Evolutionary conservation across 371 early-diverging fungal genomes (phyloP), one percentile per base, ranked within the genome.

Genomic region (Mucor sp.): DNA sequence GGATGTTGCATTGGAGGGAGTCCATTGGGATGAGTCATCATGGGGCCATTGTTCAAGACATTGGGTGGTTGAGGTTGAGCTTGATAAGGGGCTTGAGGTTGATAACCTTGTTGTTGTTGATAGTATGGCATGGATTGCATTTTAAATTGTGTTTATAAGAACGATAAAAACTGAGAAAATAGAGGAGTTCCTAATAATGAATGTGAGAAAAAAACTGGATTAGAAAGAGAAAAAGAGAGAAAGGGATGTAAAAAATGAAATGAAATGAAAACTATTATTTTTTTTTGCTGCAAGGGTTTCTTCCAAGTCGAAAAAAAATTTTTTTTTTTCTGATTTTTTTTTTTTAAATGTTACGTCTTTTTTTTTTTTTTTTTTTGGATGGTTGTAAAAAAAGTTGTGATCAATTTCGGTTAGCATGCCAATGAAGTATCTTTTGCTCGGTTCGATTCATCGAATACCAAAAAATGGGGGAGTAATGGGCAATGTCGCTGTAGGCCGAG

Each of bases 41-140:
- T 41, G 39, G 76, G 69, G 2, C 66, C 68, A 53, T 62, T 68
- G 19, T 65, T 75, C 44, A 70, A 55, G 6, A 74, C 67, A 23
- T 66, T 62, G 39, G 55, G 23, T 3, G 44, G 33, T 33, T 59
- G 74, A 56, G 63, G 57, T n/a, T 56, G 60, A 32, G 71, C 59
- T 23, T 68, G 71, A 62, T 76, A 79, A 58, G 74, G 76, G 28
- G 71, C 28, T 41, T 72, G 75, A 27, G 69, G 58, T 60, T 75
- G 75, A 43, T 78, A 75, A 35, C 75, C 78, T 63, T 69, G 69
- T 55, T 68, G 68, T 37, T 74, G 77, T 57, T 72, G 75, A 44
- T 78, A 78, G 66, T 72, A 72, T 50, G 78, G 73, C 70, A 78
- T 75, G 19, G 72, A 70, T 62, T 76, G 76, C 76, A 76, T 76